Conservation (phyloP, 495 filamentous ascomycete genomes). For the Pyronema omphalodes region DNA sequence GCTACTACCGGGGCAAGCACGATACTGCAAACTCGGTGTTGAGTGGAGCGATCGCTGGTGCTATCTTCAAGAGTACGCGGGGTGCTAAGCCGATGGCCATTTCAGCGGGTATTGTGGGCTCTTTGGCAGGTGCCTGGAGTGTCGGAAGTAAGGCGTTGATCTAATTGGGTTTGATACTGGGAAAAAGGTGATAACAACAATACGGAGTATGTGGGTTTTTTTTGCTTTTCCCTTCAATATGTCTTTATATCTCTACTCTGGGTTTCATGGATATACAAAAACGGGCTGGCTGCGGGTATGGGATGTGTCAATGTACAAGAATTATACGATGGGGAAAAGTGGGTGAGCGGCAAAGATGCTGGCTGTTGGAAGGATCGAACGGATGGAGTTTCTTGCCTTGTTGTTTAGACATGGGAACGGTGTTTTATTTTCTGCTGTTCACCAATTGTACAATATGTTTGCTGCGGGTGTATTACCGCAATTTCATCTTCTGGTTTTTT, state of each 20-base stretch:
- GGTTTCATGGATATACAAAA: constrained; percentile 1
- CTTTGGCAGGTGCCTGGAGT: constrained; percentile 70
- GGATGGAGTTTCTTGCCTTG: neutral
- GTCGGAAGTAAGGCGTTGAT: constrained; percentile 31
- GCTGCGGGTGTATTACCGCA: neutral
- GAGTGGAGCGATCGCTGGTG: constrained; percentile 72
- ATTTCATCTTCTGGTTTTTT: neutral
- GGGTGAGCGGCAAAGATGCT: neutral
- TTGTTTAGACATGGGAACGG: neutral
- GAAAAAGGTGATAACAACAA: neutral
- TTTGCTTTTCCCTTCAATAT: neutral
- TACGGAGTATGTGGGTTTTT: neutral
- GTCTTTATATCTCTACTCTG: neutral
- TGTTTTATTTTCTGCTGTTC: neutral
- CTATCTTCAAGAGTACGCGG: constrained; percentile 88
- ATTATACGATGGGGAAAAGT: neutral
- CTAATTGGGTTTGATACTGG: constrained; percentile 4
- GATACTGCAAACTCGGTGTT: constrained; percentile 73
- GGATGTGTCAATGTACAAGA: neutral
- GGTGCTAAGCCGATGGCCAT: constrained; percentile 84
- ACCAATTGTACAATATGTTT: neutral
- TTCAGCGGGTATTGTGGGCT: constrained; percentile 69
- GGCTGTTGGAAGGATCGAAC: neutral
- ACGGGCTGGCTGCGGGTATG: neutral
- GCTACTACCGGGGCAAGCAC: constrained; percentile 71